Evolutionary conservation across 2,329 filamentous ascomycete genomes (phyloP).

Genomic region (Apiospora hydei): DNA sequence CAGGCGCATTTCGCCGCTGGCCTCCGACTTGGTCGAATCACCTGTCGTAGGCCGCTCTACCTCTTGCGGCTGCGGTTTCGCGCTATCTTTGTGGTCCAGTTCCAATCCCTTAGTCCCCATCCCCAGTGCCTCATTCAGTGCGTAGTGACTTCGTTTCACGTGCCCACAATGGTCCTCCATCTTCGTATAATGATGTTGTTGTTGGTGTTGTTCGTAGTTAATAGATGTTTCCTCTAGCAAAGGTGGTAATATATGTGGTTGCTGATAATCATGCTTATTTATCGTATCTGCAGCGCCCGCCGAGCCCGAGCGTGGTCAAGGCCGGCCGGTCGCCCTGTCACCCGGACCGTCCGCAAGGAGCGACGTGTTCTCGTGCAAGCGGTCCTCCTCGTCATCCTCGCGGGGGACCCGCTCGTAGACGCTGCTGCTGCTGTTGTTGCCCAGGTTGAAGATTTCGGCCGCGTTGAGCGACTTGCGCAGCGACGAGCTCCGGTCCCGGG

Average conservation of each 20-base stretch:
- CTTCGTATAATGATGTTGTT: background rate
- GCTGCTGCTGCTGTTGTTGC: background rate
- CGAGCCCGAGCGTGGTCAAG: constrained; percentile 50
- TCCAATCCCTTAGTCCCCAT: background rate
- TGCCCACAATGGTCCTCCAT: background rate
- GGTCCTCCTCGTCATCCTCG: constrained; percentile 32
- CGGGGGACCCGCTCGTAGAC: constrained; percentile 2
- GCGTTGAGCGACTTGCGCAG: constrained; percentile 25
- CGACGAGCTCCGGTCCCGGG: constrained; percentile 29
- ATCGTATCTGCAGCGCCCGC: background rate
- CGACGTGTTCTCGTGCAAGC: constrained; percentile 40
- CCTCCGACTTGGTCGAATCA: constrained; percentile 31
- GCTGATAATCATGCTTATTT: background rate
- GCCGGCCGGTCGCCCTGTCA: constrained; percentile 30
- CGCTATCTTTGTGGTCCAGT: background rate
- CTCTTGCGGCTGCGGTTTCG: constrained; percentile 9
- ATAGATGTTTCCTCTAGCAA: background rate
- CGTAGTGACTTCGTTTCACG: constrained; percentile 14
- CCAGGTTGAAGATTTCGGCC: background rate
- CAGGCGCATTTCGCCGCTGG: constrained; percentile 40
- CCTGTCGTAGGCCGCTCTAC: constrained; percentile 21
- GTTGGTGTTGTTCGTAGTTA: background rate
- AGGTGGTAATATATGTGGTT: background rate
- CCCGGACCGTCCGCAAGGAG: constrained; percentile 33
- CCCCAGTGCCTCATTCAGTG: constrained; percentile 2